phyloP scores from a whole-genome alignment of 129 eudicot species.

The Chrysanthemum seticuspe region DNA sequence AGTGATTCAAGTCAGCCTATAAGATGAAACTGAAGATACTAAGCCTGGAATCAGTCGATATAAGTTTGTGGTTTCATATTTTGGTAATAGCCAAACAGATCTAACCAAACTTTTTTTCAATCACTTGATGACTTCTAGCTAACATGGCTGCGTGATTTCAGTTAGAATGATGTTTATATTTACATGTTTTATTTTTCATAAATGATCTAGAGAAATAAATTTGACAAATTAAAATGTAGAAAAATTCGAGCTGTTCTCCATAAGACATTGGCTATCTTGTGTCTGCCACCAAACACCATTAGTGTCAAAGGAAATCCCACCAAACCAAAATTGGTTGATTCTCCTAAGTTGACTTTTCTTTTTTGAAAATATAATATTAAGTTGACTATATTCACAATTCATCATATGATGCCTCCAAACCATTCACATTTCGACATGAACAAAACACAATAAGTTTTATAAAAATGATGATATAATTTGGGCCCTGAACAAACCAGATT shows the following conservation, averaged over 20 bases:
- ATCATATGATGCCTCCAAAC: slow-evolving; percentile 20
- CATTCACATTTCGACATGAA: slow-evolving; percentile 22
- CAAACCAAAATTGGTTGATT: slow-evolving; percentile 23
- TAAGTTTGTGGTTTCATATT: no score
- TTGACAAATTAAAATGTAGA: slow-evolving; percentile 5
- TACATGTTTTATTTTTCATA: no score
- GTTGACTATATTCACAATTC: slow-evolving; percentile 13
- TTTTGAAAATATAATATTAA: slow-evolving; percentile 14
- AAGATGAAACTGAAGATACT: no score
- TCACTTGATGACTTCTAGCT: no score
- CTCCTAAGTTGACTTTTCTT: slow-evolving; percentile 28
- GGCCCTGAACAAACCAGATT: slow-evolving; percentile 2
- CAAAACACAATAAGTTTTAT: no score
- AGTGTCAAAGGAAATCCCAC: slow-evolving; percentile 28
- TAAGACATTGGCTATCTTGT: slow-evolving; percentile 4
- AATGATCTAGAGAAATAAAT: neutral
- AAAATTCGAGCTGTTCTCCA: slow-evolving; percentile 25
- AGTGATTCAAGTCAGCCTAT: no score
- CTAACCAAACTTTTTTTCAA: no score
- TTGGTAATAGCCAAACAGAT: no score
- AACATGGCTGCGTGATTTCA: no score
- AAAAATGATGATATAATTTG: slow-evolving; percentile 18
- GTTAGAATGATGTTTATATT: no score
- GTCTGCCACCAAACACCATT: slow-evolving; percentile 34
- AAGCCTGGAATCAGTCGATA: no score